Percentiles rank a stretch among this genome's conserved stretches.
Conservation (phyloP, 192 early-diverging fungal genomes). For the Coemansia sp. region DNA sequence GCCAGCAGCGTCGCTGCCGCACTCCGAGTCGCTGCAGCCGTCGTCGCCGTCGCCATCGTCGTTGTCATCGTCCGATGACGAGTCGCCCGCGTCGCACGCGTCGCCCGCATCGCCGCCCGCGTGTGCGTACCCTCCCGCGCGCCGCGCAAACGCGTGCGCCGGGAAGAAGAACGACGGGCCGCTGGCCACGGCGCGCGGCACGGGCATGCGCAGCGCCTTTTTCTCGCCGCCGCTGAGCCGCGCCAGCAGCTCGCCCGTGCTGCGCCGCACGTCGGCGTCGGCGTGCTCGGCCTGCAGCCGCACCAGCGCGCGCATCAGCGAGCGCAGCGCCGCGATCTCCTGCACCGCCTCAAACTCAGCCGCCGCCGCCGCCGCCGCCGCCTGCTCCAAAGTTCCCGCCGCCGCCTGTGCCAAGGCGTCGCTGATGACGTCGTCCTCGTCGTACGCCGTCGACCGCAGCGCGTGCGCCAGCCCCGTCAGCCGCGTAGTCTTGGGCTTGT, state of each 20-base stretch:
- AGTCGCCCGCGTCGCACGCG: conserved; percentile 17
- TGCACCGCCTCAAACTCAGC: conserved; percentile 51
- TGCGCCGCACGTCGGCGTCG: conserved; percentile 25
- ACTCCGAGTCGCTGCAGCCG: not conserved
- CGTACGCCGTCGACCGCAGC: conserved; percentile 30
- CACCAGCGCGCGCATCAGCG: conserved; percentile 33
- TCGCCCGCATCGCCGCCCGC: conserved; percentile 8
- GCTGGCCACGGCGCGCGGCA: conserved; percentile 23
- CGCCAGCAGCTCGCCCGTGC: conserved; percentile 28
- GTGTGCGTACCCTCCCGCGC: no score
- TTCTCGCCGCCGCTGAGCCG: conserved; percentile 33
- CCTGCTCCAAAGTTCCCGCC: conserved; percentile 26
- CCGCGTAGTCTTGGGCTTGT: conserved; percentile 12
- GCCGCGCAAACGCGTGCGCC: conserved; percentile 27
- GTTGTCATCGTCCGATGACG: conserved; percentile 43
- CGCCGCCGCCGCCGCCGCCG: no score
- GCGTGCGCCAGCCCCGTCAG: conserved; percentile 35
- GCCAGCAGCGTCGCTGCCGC: not conserved
- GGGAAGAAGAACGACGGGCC: conserved; percentile 49
- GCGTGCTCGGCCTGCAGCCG: conserved; percentile 44
- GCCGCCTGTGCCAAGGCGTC: conserved; percentile 22
- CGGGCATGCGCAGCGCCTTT: conserved; percentile 37
- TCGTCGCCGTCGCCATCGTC: conserved; percentile 6
- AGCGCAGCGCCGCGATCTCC: conserved; percentile 38
- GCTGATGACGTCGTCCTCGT: conserved; percentile 43